Evolutionary conservation across 2,329 filamentous ascomycete species (phyloP).

Genomic region (Diaporthe humulicola): DNA sequence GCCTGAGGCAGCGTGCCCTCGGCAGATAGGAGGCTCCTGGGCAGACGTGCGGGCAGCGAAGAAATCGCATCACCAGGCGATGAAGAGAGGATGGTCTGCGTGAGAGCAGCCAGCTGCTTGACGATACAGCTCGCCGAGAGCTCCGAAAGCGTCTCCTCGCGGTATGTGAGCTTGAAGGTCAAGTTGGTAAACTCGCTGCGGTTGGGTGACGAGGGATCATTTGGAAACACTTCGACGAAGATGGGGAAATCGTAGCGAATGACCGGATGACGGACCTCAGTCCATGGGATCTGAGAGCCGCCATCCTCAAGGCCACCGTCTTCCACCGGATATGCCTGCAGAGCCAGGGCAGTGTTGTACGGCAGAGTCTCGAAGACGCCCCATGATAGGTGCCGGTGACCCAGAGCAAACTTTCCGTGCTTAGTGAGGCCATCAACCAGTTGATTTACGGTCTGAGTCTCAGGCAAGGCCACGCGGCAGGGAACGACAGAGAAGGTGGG

Average conservation of each 20-base stretch:
- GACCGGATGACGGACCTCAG: slow-evolving; percentile 33
- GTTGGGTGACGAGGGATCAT: slow-evolving; percentile 1
- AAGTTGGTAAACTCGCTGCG: slow-evolving; percentile 22
- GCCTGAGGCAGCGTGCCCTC: slow-evolving; percentile 43
- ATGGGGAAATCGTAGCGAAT: slow-evolving; percentile 43
- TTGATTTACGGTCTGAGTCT: slow-evolving; percentile 36
- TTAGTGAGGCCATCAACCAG: slow-evolving; percentile 41
- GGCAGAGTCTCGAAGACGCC: slow-evolving; percentile 47
- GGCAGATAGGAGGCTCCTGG: slow-evolving; percentile 40
- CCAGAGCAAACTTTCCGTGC: slow-evolving; percentile 30
- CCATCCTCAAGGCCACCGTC: slow-evolving; percentile 5
- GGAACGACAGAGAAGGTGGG: slow-evolving; percentile 52
- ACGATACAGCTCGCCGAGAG: slow-evolving; percentile 40
- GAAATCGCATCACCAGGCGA: slow-evolving; percentile 37
- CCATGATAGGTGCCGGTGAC: slow-evolving; percentile 46
- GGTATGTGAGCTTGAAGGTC: slow-evolving; percentile 41
- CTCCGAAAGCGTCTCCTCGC: slow-evolving; percentile 39
- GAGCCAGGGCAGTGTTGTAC: slow-evolving; percentile 52
- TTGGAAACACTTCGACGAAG: slow-evolving; percentile 40
- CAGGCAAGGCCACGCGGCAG: slow-evolving; percentile 46
- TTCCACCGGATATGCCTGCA: slow-evolving; percentile 48
- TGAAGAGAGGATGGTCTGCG: slow-evolving; percentile 37
- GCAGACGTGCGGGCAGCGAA: slow-evolving; percentile 35
- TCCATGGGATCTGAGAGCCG: slow-evolving; percentile 33
- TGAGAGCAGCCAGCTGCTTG: slow-evolving; percentile 42